Evolutionary conservation across 306 rosid species (phyloP).

Genomic region (Hylodesmum podocarpum): DNA sequence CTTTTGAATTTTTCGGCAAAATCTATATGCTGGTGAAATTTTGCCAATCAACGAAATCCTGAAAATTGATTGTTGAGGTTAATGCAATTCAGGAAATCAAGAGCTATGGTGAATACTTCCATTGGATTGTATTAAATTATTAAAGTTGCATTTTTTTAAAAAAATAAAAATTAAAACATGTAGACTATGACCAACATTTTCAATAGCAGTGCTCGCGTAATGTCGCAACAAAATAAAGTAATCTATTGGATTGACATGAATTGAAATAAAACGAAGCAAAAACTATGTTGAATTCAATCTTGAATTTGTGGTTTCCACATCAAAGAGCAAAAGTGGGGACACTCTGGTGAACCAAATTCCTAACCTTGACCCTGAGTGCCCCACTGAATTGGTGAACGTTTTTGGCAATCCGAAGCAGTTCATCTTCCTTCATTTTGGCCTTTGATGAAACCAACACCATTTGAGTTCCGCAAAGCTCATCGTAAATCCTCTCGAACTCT

Average conservation of each 20-base stretch:
- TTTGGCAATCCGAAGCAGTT: constrained; percentile 53
- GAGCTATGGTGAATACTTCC: neutral
- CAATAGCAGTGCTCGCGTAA: neutral
- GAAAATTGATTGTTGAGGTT: too few species aligned
- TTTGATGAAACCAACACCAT: constrained; percentile 58
- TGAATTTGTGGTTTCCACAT: neutral
- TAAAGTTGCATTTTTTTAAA: too few species aligned
- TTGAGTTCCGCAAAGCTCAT: constrained; percentile 55
- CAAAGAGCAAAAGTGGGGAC: constrained; percentile 30
- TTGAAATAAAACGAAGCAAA: neutral
- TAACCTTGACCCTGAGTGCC: constrained; percentile 55
- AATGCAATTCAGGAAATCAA: too few species aligned
- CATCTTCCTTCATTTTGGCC: constrained; percentile 41
- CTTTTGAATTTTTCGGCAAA: too few species aligned
- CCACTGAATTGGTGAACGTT: constrained; percentile 48
- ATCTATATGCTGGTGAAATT: too few species aligned
- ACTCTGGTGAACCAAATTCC: constrained; percentile 42
- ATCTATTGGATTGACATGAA: neutral
- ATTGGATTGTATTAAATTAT: too few species aligned
- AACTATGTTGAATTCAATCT: neutral
- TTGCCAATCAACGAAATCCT: too few species aligned
- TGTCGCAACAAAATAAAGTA: neutral
- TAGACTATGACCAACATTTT: too few species aligned
- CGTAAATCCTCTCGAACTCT: constrained; percentile 75
- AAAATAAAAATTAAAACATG: too few species aligned